Conservation (phyloP, 1,284 basidiomycete species). For the Trichosporon sp. region DNA sequence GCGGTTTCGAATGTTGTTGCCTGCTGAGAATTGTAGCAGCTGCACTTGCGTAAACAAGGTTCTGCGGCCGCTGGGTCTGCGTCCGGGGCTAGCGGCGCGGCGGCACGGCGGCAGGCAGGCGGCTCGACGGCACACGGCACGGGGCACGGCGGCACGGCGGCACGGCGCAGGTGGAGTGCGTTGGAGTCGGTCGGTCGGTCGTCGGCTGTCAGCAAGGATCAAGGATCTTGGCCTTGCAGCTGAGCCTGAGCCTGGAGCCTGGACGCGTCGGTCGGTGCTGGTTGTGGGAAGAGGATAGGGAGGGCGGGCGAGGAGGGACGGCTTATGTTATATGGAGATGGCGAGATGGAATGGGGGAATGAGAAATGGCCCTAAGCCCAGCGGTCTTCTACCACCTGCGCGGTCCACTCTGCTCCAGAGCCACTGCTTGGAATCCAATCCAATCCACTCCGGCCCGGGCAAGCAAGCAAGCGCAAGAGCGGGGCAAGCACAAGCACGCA, state of each 20-base stretch:
- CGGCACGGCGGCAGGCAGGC: not conserved
- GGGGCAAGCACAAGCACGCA: not conserved
- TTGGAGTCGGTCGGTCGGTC: not conserved
- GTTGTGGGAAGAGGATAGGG: not conserved
- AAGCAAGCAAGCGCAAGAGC: not conserved
- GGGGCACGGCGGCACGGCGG: not conserved
- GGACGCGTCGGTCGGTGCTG: not conserved
- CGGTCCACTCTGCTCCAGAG: not conserved
- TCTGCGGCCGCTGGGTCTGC: not conserved
- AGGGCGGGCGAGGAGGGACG: not conserved
- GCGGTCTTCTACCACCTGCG: not conserved
- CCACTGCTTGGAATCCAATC: not conserved
- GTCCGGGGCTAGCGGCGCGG: not conserved
- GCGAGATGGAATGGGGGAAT: slow-evolving; percentile 3
- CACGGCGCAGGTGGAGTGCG: not conserved
- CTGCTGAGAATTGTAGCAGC: slow-evolving; percentile 2
- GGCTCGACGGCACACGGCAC: not conserved
- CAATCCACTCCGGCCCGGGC: not conserved
- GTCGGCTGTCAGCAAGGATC: not conserved
- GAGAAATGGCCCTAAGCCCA: not conserved
- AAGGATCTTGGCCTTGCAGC: not conserved
- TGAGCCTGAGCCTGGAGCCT: not conserved
- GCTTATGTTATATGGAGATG: slow-evolving; percentile 5
- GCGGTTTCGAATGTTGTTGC: slow-evolving; percentile 5
- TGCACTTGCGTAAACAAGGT: slow-evolving; percentile 4